phyloP scores from a whole-genome alignment of 495 filamentous ascomycete species.

The Aspergillus kassunensis region DNA sequence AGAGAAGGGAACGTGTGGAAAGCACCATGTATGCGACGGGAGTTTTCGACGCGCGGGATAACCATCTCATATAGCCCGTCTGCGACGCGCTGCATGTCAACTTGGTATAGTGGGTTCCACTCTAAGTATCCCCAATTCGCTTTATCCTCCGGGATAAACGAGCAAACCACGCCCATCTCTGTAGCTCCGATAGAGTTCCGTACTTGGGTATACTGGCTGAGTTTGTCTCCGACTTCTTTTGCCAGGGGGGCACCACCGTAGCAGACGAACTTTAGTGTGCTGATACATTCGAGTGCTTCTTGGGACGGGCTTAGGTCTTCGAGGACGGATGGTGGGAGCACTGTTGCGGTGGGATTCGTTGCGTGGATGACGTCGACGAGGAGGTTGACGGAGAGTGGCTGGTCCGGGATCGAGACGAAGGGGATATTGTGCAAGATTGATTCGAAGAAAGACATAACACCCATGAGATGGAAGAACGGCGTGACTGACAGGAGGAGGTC shows the following conservation, averaged over 20 bases:
- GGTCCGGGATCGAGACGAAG: constrained; percentile 13
- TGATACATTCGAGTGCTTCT: constrained; percentile 5
- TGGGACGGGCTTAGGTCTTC: constrained; percentile 15
- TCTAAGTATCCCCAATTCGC: constrained; percentile 19
- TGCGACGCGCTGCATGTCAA: constrained; percentile 32
- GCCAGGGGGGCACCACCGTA: constrained; percentile 21
- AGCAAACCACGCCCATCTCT: constrained; percentile 16
- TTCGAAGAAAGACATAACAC: not conserved
- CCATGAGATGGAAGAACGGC: constrained; percentile 24
- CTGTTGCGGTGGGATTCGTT: constrained; percentile 4
- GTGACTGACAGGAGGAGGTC: constrained; percentile 11
- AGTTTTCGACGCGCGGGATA: not conserved
- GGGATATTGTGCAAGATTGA: constrained; percentile 17
- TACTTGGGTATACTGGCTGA: constrained; percentile 7
- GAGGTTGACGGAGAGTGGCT: constrained; percentile 10
- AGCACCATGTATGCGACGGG: constrained; percentile 1
- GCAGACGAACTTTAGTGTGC: constrained; percentile 4
- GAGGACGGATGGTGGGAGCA: constrained; percentile 19
- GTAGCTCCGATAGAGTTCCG: constrained; percentile 16
- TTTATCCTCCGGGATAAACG: constrained; percentile 14
- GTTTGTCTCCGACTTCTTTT: constrained; percentile 10
- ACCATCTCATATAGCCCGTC: not conserved
- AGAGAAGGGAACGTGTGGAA: constrained; percentile 17
- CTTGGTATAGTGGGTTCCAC: not conserved
- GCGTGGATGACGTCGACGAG: constrained; percentile 6